Evolutionary conservation across 1,284 basidiomycete genomes (phyloP), one percentile per base, ranked within the genome.

Genomic region (Puccinia coronata): DNA sequence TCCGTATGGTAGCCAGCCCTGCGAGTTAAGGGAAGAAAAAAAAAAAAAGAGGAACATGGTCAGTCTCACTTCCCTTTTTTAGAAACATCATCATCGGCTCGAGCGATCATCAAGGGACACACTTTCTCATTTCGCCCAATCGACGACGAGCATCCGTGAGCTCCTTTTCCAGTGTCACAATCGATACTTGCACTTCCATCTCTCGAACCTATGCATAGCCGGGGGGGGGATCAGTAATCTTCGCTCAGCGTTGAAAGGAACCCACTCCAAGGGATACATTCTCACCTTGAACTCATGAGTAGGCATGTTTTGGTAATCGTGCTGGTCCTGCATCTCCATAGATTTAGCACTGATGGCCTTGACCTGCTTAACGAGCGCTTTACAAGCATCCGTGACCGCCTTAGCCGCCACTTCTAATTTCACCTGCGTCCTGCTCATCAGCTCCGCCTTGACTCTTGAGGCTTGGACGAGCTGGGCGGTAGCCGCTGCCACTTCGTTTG

Each of bases 171-270:
- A 98, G 88, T 86, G 92, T 96, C 83, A 99, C 89, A 83, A 99
- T 98, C 87, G 97, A 94, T 65, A 99, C 97, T 88, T 98, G 96
- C 86, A 97, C 95, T 88, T 99, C 96, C 95, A 99, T 98, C 89
- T 98, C 95, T 72, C 91, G 89, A 84, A 91, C 82, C 79, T 74
- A 51, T 28, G 18, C 18, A 72, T 5, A 39, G 31, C 23, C 20
- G 73, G 65, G 31, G 12, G 34, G 31, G 49, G 61, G 25, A 14
- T 20, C 67, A 61, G n/a, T 23, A 69, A 78, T 83, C 4, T 49
- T 28, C 23, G 75, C 63, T 34, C 4, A 67, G 8, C 23, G n/a
- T 47, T 1, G 36, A 34, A 57, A 70, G 41, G 23, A 67, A 57
- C 55, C 69, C 14, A 51, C 11, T 39, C 23, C 20, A 1, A 61